Conservation (phyloP, 2,329 filamentous ascomycete species). For the Aspergillus floridensis region DNA sequence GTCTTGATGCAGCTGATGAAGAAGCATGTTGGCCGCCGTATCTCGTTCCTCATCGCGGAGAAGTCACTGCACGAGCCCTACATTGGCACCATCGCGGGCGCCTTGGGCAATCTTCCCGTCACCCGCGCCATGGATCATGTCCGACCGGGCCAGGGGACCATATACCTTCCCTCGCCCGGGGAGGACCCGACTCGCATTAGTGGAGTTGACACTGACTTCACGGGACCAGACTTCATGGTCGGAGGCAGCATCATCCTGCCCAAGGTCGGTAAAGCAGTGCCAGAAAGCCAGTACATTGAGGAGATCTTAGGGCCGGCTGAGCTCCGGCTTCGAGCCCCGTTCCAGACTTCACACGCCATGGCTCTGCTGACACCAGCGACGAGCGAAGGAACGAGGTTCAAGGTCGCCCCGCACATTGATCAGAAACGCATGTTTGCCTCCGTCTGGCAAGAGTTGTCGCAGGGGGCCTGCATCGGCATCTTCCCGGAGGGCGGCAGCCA, state of each 20-base stretch:
- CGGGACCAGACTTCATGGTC: too few species aligned
- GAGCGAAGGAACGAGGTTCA: constrained; percentile 73
- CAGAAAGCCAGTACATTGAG: too few species aligned
- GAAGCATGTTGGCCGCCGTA: constrained; percentile 80
- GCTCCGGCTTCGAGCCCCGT: too few species aligned
- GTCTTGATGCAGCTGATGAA: constrained; percentile 89
- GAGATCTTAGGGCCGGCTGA: too few species aligned
- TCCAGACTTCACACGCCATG: too few species aligned
- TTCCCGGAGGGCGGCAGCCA: constrained; percentile 97
- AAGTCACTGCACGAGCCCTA: constrained; percentile 90
- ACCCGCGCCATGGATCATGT: constrained; percentile 86
- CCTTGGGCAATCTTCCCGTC: constrained; percentile 89
- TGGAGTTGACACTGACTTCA: too few species aligned
- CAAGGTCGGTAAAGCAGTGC: too few species aligned
- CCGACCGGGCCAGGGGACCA: constrained; percentile 72
- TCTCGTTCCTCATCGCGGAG: constrained; percentile 89
- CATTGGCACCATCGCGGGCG: constrained; percentile 80
- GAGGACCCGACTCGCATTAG: too few species aligned
- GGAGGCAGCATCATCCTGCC: too few species aligned
- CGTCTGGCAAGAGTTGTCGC: constrained; percentile 78
- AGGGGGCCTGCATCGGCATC: constrained; percentile 88
- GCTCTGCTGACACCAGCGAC: too few species aligned
- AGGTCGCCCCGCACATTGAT: constrained; percentile 87
- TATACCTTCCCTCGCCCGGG: constrained; percentile 68
- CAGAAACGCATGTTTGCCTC: constrained; percentile 91